phyloP scores from a whole-genome alignment of 345 rosid species.

The Eucalyptus guilfoylei region DNA sequence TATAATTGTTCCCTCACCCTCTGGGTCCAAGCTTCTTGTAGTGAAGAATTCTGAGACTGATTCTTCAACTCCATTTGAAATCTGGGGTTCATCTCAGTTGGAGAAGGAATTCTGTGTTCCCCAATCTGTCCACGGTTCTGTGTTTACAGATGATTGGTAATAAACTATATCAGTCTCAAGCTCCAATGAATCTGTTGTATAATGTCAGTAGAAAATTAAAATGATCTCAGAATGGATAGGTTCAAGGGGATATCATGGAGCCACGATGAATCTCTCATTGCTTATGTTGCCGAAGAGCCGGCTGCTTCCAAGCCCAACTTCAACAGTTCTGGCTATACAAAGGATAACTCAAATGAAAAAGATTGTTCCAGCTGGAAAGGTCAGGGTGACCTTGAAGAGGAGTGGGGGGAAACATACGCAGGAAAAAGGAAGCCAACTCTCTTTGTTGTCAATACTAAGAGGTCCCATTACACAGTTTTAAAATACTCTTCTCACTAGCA shows the following conservation, averaged over 20 bases:
- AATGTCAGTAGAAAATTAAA: background rate
- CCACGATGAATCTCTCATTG: constrained; percentile 58
- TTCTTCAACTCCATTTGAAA: constrained; percentile 72
- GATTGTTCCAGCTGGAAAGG: constrained; percentile 79
- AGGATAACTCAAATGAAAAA: constrained; percentile 34
- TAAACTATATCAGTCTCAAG: background rate
- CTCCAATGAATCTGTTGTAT: background rate
- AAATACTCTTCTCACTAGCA: background rate
- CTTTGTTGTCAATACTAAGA: constrained; percentile 47
- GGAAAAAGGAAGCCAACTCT: constrained; percentile 79
- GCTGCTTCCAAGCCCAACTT: constrained; percentile 55
- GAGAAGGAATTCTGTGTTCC: constrained; percentile 81
- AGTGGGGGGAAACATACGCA: constrained; percentile 92
- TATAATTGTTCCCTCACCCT: constrained; percentile 66
- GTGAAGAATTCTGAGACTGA: constrained; percentile 70
- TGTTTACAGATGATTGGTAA: constrained; percentile 84
- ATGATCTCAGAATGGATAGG: constrained; percentile 27
- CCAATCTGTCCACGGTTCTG: constrained; percentile 70
- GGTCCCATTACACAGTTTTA: constrained; percentile 15
- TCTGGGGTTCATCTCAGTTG: constrained; percentile 67
- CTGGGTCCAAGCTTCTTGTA: constrained; percentile 71
- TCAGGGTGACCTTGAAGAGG: constrained; percentile 96
- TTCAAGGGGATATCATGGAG: constrained; percentile 98
- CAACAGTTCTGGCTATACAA: constrained; percentile 41
- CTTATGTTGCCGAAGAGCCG: constrained; percentile 82